Evolutionary conservation across 768 basidiomycete species (phyloP).

Genomic region (Omphalotus guepiniiformis): DNA sequence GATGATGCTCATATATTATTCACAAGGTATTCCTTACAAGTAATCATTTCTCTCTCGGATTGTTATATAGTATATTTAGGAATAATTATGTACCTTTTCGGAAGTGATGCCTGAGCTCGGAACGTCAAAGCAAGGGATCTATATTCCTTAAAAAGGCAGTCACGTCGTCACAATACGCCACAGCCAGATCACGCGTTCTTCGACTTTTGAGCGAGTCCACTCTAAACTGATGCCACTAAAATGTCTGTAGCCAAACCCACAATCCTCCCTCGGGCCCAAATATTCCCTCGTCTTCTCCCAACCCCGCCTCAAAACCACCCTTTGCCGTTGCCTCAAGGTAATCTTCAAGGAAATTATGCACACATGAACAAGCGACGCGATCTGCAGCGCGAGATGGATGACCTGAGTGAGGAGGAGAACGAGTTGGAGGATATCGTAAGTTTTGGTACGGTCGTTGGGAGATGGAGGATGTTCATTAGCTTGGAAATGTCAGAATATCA

Average conservation of each 20-base stretch:
- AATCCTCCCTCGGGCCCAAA: conserved; percentile 57
- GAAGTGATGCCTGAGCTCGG: too few relatives aligned
- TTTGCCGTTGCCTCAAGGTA: conserved; percentile 44
- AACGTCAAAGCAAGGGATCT: too few relatives aligned
- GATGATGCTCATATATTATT: background rate
- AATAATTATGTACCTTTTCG: too few relatives aligned
- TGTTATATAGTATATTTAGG: too few relatives aligned
- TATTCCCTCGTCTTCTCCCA: conserved; percentile 66
- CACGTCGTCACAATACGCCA: too few relatives aligned
- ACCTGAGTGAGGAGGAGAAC: conserved; percentile 79
- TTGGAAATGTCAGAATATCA: conserved; percentile 39
- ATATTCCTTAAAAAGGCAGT: too few relatives aligned
- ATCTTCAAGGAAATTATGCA: conserved; percentile 44
- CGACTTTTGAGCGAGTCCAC: too few relatives aligned
- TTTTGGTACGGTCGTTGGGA: conserved; percentile 8
- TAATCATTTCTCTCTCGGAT: too few relatives aligned
- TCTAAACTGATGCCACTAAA: too few relatives aligned
- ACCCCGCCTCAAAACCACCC: conserved; percentile 63
- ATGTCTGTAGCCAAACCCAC: conserved; percentile 56
- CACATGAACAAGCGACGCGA: conserved; percentile 63
- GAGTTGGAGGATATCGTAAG: conserved; percentile 75
- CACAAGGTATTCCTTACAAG: conserved; percentile 33
- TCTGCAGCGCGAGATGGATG: conserved; percentile 72
- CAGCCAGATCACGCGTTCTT: too few relatives aligned
- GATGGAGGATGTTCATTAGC: background rate